Conservation (phyloP, 805 yeast species). For the Myxozyma neglecta region DNA sequence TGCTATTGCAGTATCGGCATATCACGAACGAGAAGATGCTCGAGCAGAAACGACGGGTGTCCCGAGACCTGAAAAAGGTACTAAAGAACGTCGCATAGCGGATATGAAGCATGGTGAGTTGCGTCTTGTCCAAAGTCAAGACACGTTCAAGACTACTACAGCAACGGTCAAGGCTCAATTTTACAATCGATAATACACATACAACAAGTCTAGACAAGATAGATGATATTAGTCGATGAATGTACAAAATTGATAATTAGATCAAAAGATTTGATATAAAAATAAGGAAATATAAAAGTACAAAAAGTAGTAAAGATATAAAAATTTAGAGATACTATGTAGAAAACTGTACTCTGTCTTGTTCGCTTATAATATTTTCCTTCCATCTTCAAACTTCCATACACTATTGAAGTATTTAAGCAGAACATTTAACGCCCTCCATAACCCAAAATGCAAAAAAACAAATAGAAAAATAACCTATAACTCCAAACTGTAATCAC, state of each 20-base stretch:
- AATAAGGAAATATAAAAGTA: not conserved
- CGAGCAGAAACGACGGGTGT: constrained; percentile 10
- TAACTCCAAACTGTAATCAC: not conserved
- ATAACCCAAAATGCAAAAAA: not conserved
- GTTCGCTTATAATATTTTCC: not conserved
- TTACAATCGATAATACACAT: not conserved
- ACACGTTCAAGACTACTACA: constrained; percentile 2
- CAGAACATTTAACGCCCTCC: not conserved
- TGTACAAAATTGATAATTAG: not conserved
- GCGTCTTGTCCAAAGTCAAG: constrained; percentile 25
- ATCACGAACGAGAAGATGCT: constrained; percentile 13
- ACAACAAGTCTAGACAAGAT: not conserved
- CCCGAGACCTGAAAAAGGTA: constrained; percentile 19
- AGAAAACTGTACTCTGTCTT: not conserved
- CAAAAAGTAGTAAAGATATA: not conserved
- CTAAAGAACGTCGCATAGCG: constrained; percentile 26
- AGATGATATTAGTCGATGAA: not conserved
- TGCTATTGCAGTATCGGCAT: constrained; percentile 34
- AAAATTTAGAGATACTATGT: not conserved
- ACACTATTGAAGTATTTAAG: not conserved
- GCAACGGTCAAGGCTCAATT: constrained; percentile 16
- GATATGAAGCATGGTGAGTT: constrained; percentile 31
- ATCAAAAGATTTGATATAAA: not conserved
- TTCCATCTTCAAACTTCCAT: not conserved
- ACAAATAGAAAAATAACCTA: not conserved